Evolutionary conservation across 2,329 filamentous ascomycete species (phyloP).

Genomic region (Aspergillus viridinutans): DNA sequence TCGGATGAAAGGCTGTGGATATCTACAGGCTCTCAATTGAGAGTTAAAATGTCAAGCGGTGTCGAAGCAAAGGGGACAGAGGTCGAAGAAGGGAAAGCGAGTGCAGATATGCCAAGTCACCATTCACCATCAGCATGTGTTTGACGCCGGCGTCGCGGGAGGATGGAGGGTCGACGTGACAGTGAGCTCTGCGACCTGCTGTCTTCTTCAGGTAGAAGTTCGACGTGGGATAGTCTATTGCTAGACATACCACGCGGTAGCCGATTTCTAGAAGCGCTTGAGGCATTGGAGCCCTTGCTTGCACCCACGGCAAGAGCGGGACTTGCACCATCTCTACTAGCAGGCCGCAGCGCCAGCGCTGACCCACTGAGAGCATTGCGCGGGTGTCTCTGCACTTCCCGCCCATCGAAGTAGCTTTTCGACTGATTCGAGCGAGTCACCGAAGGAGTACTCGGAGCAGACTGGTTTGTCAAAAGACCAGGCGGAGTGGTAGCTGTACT

Average conservation of each 20-base stretch:
- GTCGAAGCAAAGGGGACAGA: constrained; percentile 7
- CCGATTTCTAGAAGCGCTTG: constrained; percentile 33
- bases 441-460: constrained; percentile 39
- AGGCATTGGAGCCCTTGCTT: constrained; percentile 28
- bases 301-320: constrained; percentile 24
- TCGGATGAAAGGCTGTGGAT: constrained; percentile 1
- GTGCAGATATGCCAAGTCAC: constrained; percentile 8
- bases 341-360: constrained; percentile 34
- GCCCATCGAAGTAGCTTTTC: constrained; percentile 35
- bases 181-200: constrained; percentile 28
- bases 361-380: constrained; percentile 36
- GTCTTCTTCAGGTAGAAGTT: constrained; percentile 37
- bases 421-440: constrained; percentile 35
- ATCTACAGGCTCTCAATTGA: background rate
- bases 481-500: constrained; percentile 38
- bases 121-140: constrained; percentile 38
- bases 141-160: constrained; percentile 35
- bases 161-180: constrained; percentile 31
- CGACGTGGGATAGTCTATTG: constrained; percentile 33
- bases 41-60: background rate
- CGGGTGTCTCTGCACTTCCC: constrained; percentile 38
- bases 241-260: constrained; percentile 34
- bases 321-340: constrained; percentile 40
- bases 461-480: constrained; percentile 31
- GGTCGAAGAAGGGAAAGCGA: constrained; percentile 6